These are phyloP conservation scores for Pythium insidiosum DNA, from an alignment of 352 stramenopile species.

Conservation along the genomic window DNA sequence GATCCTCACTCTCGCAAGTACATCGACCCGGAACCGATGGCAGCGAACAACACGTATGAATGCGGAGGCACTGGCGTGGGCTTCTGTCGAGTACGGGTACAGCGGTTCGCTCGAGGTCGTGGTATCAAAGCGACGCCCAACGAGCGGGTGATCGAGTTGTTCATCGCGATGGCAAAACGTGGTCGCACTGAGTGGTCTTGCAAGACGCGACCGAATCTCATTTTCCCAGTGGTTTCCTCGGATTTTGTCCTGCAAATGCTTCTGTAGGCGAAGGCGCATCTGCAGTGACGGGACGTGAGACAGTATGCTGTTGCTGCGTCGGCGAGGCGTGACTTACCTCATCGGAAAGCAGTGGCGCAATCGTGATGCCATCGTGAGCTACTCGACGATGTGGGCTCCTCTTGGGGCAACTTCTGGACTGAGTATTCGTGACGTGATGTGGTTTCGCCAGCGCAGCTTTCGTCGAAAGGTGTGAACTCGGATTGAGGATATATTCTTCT, in stretches of 20 bases:
- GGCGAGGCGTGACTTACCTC: no score
- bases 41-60: slow-evolving; percentile 18
- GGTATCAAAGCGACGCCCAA: slow-evolving; percentile 13
- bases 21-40: slow-evolving; percentile 18
- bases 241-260: slow-evolving; percentile 30
- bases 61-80: slow-evolving; percentile 15
- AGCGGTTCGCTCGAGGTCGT: neutral
- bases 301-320: no score
- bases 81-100: slow-evolving; percentile 34
- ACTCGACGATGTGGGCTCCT: no score
- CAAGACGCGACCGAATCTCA: slow-evolving; percentile 38
- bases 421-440: no score
- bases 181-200: slow-evolving; percentile 37
- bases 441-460: no score
- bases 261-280: slow-evolving; percentile 28
- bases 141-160: slow-evolving; percentile 28
- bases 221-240: slow-evolving; percentile 45
- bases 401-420: no score
- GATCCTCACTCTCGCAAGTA: slow-evolving; percentile 12
- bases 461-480: no score
- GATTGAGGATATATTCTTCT: no score
- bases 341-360: no score
- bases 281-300: no score
- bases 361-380: no score
- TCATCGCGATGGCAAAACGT: slow-evolving; percentile 32